A percentile compares a stretch with the other conserved stretches of the same genome.
phyloP scores from a whole-genome alignment of 2,329 filamentous ascomycete genomes.

The Simplicillium sp. region DNA sequence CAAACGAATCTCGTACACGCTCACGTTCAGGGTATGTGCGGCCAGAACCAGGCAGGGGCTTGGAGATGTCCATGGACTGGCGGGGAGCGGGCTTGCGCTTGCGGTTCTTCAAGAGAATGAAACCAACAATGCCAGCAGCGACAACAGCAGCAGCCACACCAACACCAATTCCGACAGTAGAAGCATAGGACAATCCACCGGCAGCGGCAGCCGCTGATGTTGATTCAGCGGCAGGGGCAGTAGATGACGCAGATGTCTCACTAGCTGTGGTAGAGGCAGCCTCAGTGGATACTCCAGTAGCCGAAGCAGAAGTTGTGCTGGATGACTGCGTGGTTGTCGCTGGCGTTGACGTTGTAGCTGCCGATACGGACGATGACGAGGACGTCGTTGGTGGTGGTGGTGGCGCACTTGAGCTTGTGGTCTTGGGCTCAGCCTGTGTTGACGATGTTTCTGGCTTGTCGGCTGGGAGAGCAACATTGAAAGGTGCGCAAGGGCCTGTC shows the following conservation, averaged over 20 bases:
- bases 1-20: constrained; percentile 18
- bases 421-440: background rate
- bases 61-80: constrained; percentile 35
- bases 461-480: background rate
- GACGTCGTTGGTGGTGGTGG: background rate
- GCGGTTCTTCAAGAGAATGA: constrained; percentile 24
- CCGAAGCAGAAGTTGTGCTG: constrained; percentile 2
- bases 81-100: constrained; percentile 11
- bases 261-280: constrained; percentile 1
- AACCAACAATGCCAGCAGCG: constrained; percentile 25
- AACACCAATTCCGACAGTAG: constrained; percentile 39
- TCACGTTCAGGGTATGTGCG: constrained; percentile 25
- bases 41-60: constrained; percentile 38
- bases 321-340: background rate
- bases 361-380: background rate
- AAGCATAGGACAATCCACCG: constrained; percentile 29
- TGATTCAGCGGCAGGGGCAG: constrained; percentile 3
- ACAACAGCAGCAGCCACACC: constrained; percentile 32
- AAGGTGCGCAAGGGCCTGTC: too few species aligned
- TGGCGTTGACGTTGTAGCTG: constrained; percentile 4
- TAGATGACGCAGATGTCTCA: constrained; percentile 6
- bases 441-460: background rate
- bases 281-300: background rate
- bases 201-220: constrained; percentile 2
- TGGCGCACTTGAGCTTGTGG: constrained; percentile 1